Evolutionary conservation across 1,284 basidiomycete genomes (phyloP).

Genomic region (Cryptococcus maquisensis): DNA sequence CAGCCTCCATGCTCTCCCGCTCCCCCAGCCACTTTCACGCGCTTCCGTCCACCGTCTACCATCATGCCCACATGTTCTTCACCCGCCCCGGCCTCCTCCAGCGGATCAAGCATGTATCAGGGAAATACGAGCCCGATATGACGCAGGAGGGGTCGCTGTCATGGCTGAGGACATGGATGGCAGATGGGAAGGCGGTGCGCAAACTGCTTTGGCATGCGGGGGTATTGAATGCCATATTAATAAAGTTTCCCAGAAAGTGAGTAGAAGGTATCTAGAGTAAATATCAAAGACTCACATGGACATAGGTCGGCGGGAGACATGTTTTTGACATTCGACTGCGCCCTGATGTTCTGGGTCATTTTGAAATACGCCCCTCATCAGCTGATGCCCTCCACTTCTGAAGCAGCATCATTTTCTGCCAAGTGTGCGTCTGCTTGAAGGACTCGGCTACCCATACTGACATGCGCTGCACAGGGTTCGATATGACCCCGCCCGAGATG

Average conservation of each 20-base stretch:
- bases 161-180: conserved; percentile 29
- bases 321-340: conserved; percentile 35
- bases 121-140: conserved; percentile 31
- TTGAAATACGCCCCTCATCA: conserved; percentile 25
- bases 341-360: conserved; percentile 31
- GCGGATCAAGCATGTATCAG: conserved; percentile 26
- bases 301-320: conserved; percentile 28
- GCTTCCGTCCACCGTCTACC: conserved; percentile 26
- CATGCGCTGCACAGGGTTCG: conserved; percentile 19
- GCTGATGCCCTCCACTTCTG: conserved; percentile 7
- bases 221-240: conserved; percentile 26
- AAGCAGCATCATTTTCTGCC: conserved; percentile 22
- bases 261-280: background rate
- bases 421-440: conserved; percentile 20
- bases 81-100: conserved; percentile 30
- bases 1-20: conserved; percentile 19
- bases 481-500: conserved; percentile 20
- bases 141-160: conserved; percentile 15
- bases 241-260: conserved; percentile 30
- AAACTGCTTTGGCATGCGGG: conserved; percentile 30
- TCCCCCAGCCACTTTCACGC: conserved; percentile 22
- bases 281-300: background rate
- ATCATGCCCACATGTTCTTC: conserved; percentile 29
- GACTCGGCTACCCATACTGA: background rate
- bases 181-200: conserved; percentile 20